Evolutionary conservation across 2,329 filamentous ascomycete genomes (phyloP).

Genomic region (Fusarium denticulatum): DNA sequence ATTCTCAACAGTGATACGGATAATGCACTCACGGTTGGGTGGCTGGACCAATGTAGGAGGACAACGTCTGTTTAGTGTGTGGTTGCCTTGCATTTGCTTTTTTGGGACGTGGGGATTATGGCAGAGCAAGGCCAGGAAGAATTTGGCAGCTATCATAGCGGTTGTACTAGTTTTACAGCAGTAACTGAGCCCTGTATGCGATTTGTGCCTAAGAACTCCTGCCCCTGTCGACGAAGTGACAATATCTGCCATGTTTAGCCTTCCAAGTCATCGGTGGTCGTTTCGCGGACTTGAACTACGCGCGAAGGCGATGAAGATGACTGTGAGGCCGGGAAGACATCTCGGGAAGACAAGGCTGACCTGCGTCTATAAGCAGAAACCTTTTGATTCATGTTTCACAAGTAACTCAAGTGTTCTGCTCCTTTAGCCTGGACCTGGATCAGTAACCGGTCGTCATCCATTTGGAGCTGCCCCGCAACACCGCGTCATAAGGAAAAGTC

Average conservation of each 20-base stretch:
- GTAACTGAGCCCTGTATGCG: not conserved
- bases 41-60: not conserved
- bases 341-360: not conserved
- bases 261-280: not conserved
- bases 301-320: not conserved
- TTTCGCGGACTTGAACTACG: no score
- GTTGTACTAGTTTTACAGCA: not conserved
- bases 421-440: rapidly evolving
- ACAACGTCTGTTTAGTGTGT: not conserved
- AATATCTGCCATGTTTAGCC: not conserved
- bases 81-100: not conserved
- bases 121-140: not conserved
- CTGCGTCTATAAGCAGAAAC: rapidly evolving
- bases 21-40: no score
- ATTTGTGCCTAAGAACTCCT: rapidly evolving
- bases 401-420: not conserved
- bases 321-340: no score
- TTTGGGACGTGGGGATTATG: no score
- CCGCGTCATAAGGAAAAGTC: not conserved
- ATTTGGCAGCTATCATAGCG: rapidly evolving
- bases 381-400: rapidly evolving
- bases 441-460: not conserved
- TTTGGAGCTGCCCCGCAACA: not conserved
- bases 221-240: not conserved
- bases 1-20: no score